These are phyloP conservation scores for Vaccinium vitisidaea DNA, from an alignment of 148 eudicot species.

Conservation along the genomic window DNA sequence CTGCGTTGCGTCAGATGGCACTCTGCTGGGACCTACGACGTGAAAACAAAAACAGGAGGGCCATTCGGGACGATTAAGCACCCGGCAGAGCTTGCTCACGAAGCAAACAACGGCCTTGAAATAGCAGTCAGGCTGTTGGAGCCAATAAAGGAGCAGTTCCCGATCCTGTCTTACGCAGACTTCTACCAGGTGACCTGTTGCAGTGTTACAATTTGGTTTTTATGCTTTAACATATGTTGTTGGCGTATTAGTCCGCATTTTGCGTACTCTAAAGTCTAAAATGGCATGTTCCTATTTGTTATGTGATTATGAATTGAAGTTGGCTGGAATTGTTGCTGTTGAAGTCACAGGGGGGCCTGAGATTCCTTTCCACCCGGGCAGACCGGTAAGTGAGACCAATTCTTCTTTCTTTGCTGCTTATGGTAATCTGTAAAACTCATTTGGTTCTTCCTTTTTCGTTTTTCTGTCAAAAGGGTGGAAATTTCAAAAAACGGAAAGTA, in stretches of 20 bases:
- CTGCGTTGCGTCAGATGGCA: slow-evolving; percentile 55
- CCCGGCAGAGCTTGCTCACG: slow-evolving; percentile 53
- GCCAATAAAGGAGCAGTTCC: slow-evolving; percentile 66
- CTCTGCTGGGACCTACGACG: slow-evolving; percentile 74
- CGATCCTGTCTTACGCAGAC: slow-evolving; percentile 51
- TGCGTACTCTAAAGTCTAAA: neutral
- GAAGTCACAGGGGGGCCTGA: slow-evolving; percentile 75
- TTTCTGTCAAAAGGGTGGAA: neutral
- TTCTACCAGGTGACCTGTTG: slow-evolving; percentile 50
- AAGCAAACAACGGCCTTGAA: slow-evolving; percentile 68
- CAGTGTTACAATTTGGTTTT: neutral
- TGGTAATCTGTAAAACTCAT: neutral
- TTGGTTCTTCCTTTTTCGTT: neutral
- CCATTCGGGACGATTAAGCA: slow-evolving; percentile 74
- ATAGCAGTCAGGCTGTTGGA: slow-evolving; percentile 64
- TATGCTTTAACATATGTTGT: neutral
- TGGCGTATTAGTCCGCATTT: neutral
- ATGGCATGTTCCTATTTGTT: neutral
- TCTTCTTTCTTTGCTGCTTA: neutral
- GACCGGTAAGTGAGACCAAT: slow-evolving; percentile 40
- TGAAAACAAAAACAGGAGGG: slow-evolving; percentile 63
- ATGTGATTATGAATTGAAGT: slow-evolving; percentile 23
- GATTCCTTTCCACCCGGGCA: slow-evolving; percentile 71
- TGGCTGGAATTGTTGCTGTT: slow-evolving; percentile 72
- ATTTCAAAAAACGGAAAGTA: neutral